A percentile compares a stretch with the other conserved stretches of the same genome.
phyloP scores from a whole-genome alignment of 371 early-diverging fungal genomes.

The Mortierella sp. region DNA sequence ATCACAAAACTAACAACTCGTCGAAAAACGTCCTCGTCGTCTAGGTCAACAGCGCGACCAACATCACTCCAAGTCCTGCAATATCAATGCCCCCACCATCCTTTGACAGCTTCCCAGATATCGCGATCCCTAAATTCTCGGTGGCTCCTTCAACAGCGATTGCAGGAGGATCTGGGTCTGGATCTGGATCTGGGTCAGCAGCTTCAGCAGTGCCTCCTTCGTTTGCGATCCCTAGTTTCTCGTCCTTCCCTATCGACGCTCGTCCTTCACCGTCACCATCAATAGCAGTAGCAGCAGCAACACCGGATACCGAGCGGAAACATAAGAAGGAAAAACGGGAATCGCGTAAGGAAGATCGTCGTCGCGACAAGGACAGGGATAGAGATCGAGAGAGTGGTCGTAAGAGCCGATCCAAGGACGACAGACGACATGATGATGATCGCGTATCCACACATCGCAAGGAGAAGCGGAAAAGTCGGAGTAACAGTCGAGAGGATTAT shows the following conservation, averaged over 20 bases:
- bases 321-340: conserved; percentile 13
- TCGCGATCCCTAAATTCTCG: background rate
- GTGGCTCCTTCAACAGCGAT: background rate
- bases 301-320: background rate
- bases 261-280: background rate
- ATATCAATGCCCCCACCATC: conserved; percentile 22
- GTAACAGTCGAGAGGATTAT: conserved; percentile 11
- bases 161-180: background rate
- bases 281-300: background rate
- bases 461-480: conserved; percentile 16
- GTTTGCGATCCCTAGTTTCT: conserved; percentile 17
- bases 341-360: background rate
- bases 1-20: background rate
- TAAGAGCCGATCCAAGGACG: background rate
- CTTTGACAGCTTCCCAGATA: conserved; percentile 49
- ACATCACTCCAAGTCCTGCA: background rate
- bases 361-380: conserved; percentile 7
- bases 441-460: background rate
- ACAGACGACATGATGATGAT: background rate
- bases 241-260: conserved; percentile 32
- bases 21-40: background rate
- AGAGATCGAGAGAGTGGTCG: conserved; percentile 19
- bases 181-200: background rate
- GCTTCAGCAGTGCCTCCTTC: background rate
- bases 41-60: background rate